phyloP scores from a whole-genome alignment of 2,329 filamentous ascomycete genomes.

The Lasiodiplodia citricola region DNA sequence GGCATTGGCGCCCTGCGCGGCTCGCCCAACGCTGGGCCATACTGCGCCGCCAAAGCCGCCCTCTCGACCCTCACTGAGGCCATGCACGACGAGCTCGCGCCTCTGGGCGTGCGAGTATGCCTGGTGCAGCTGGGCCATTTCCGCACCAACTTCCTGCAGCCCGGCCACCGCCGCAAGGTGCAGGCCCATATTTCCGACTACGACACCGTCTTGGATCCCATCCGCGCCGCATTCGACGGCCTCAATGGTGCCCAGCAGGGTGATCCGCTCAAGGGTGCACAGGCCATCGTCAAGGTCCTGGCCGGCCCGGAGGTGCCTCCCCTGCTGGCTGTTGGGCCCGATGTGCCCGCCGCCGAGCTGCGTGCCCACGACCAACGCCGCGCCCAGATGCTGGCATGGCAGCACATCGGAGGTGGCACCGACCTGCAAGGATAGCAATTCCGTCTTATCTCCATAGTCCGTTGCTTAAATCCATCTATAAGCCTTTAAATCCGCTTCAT shows the following conservation, averaged over 20 bases:
- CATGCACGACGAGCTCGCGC: constrained; percentile 50
- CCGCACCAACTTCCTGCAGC: constrained; percentile 54
- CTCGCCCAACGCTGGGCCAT: constrained; percentile 49
- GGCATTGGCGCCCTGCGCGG: constrained; percentile 51
- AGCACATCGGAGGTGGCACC: not conserved
- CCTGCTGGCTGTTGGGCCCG: not conserved
- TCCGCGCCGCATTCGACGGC: not conserved
- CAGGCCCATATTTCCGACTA: not conserved
- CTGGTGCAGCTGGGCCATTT: constrained; percentile 59
- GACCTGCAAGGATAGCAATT: not conserved
- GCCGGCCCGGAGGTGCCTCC: not conserved
- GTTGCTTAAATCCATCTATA: not conserved
- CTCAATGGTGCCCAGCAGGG: not conserved
- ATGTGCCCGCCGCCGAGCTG: not conserved
- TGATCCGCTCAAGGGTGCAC: not conserved
- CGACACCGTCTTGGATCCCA: not conserved
- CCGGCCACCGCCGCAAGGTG: constrained; percentile 19
- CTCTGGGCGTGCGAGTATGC: constrained; percentile 52
- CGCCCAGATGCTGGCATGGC: not conserved
- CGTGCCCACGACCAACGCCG: not conserved
- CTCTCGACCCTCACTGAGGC: constrained; percentile 51
- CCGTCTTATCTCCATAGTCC: not conserved
- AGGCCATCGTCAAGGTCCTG: not conserved
- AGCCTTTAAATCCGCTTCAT: not conserved
- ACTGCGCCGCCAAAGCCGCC: constrained; percentile 54